phyloP scores from a whole-genome alignment of 768 basidiomycete species.

The Hygrophorus russula region DNA sequence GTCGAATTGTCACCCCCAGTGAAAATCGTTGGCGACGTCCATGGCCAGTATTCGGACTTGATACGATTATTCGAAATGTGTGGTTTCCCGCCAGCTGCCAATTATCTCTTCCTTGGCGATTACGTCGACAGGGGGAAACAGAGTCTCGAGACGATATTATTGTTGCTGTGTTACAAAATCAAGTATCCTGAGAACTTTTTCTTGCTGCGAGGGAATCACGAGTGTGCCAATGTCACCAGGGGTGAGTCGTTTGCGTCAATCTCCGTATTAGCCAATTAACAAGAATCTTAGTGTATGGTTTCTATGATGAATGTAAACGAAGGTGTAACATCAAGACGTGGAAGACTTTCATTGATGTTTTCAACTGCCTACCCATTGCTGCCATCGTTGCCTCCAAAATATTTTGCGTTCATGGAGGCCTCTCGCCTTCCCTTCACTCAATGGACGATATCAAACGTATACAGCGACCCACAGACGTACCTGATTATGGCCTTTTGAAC shows the following conservation, averaged over 20 bases:
- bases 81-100: conserved; percentile 93
- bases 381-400: conserved; percentile 99
- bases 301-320: conserved; percentile 99
- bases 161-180: conserved; percentile 97
- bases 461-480: conserved; percentile 95
- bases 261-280: conserved; percentile 10
- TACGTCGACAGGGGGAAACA: conserved; percentile 99
- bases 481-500: conserved; percentile 94
- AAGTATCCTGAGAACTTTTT: conserved; percentile 99
- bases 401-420: conserved; percentile 96
- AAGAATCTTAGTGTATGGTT: conserved; percentile 74
- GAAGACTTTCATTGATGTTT: conserved; percentile 99
- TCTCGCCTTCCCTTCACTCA: conserved; percentile 83
- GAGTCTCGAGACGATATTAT: conserved; percentile 93
- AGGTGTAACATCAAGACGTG: conserved; percentile 99
- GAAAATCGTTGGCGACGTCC: conserved; percentile 98
- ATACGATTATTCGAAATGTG: conserved; percentile 99
- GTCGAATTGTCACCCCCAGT: conserved; percentile 96
- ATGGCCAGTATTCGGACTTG: conserved; percentile 97
- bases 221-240: conserved; percentile 98
- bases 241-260: conserved; percentile 38
- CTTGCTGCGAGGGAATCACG: conserved; percentile 93
- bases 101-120: conserved; percentile 98
- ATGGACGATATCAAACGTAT: conserved; percentile 99
- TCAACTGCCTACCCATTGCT: conserved; percentile 97